Conservation (phyloP, 1,284 basidiomycete species). For the Afroboletus lepidellus region DNA sequence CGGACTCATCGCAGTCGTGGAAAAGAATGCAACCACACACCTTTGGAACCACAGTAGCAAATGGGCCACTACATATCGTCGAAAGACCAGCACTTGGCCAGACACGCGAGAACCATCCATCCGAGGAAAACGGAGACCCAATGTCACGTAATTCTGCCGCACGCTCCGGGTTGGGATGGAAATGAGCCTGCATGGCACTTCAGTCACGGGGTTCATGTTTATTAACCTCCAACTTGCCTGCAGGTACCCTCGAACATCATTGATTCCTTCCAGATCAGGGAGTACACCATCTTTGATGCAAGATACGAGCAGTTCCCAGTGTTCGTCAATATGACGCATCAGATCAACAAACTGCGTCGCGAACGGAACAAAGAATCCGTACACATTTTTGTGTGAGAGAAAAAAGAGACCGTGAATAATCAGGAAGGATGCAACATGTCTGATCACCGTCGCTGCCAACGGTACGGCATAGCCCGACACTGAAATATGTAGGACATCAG, state of each 20-base stretch:
- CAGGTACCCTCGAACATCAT: neutral
- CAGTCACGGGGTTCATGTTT: neutral
- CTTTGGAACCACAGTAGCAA: neutral
- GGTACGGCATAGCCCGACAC: slow-evolving; percentile 18
- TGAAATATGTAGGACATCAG: neutral
- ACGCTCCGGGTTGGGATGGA: neutral
- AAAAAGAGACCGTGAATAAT: slow-evolving; percentile 20
- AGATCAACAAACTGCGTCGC: neutral
- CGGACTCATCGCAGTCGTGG: neutral
- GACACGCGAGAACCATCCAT: neutral
- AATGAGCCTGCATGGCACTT: neutral
- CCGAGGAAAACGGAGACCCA: neutral
- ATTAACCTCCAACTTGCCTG: neutral
- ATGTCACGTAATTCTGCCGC: neutral
- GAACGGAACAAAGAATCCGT: neutral
- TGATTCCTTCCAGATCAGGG: neutral
- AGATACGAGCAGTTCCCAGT: neutral
- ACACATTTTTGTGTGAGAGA: neutral
- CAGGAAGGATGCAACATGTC: slow-evolving; percentile 17
- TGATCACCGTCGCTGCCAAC: slow-evolving; percentile 16
- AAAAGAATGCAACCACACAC: neutral
- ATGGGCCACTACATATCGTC: neutral
- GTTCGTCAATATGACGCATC: neutral
- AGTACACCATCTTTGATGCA: neutral
- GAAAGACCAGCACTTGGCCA: neutral